Conservation (phyloP, 139 green algal genomes). For the Chlamydomonas eustigma region DNA sequence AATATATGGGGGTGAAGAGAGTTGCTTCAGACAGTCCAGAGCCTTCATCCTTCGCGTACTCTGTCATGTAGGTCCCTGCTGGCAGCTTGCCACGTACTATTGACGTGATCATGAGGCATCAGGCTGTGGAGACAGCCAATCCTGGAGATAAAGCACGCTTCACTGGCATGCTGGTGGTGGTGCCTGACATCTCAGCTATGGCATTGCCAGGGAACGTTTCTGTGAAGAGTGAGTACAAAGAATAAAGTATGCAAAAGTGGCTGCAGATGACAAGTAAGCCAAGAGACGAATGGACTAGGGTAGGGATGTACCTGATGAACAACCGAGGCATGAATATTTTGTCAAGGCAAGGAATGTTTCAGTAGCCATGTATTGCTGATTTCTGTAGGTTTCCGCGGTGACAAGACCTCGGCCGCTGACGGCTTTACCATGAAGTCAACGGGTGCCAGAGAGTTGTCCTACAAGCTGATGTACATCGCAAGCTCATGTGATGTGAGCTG, state of each 20-base stretch:
- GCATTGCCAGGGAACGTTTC: conserved; percentile 31
- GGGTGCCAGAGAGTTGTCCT: conserved; percentile 88
- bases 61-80: conserved; percentile 77
- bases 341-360: too few relatives aligned
- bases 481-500: conserved; percentile 6
- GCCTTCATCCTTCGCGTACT: too few relatives aligned
- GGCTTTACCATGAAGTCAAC: conserved; percentile 38
- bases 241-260: too few relatives aligned
- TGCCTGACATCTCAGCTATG: conserved; percentile 86
- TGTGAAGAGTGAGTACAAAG: conserved; percentile 12
- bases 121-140: conserved; percentile 89
- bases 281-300: too few relatives aligned
- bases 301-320: too few relatives aligned
- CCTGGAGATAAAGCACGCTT: conserved; percentile 91
- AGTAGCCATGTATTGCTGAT: neutral
- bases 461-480: conserved; percentile 38
- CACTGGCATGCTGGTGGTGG: conserved; percentile 88
- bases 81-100: conserved; percentile 90
- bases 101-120: conserved; percentile 92
- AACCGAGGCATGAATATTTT: too few relatives aligned
- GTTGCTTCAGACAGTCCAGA: too few relatives aligned
- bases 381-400: neutral
- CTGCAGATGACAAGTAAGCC: too few relatives aligned
- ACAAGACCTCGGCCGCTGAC: conserved; percentile 4
- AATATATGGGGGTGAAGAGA: too few relatives aligned